A percentile compares a stretch with the other conserved stretches of the same genome.
These are phyloP conservation scores for Sinapis alba DNA, from an alignment of 441 rosid genomes.

Conservation along the genomic window DNA sequence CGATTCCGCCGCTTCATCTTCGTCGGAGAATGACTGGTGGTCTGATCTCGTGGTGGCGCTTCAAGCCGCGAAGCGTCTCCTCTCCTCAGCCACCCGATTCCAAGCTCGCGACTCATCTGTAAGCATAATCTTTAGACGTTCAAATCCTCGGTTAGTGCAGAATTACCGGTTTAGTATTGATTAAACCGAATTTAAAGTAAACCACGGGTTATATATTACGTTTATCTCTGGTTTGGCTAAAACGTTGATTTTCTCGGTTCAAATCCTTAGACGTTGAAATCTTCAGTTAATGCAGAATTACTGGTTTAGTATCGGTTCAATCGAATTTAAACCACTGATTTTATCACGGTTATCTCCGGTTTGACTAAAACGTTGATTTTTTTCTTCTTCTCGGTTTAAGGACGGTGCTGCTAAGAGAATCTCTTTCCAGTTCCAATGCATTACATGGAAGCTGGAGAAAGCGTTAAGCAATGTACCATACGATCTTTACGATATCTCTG, in stretches of 20 bases:
- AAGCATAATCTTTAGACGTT: constrained; percentile 41
- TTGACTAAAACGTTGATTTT: constrained; percentile 39
- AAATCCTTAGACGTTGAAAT: constrained; percentile 25
- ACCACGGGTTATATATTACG: background rate
- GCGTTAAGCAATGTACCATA: constrained; percentile 72
- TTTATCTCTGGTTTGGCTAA: constrained; percentile 37
- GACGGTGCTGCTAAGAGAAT: constrained; percentile 71
- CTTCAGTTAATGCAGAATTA: background rate
- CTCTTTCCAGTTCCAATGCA: constrained; percentile 72
- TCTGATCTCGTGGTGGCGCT: constrained; percentile 63
- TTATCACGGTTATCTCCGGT: constrained; percentile 31
- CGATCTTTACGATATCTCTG: constrained; percentile 75
- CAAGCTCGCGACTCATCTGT: constrained; percentile 52
- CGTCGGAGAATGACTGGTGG: constrained; percentile 53
- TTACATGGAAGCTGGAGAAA: constrained; percentile 83
- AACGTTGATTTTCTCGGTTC: constrained; percentile 43
- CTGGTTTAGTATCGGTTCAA: constrained; percentile 31
- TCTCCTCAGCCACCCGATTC: constrained; percentile 49
- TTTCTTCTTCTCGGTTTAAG: constrained; percentile 51
- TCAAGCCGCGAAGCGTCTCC: constrained; percentile 63
- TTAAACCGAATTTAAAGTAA: background rate
- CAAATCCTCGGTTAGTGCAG: background rate
- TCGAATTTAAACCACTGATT: background rate
- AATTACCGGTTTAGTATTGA: constrained; percentile 28
- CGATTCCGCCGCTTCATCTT: constrained; percentile 39